phyloP scores from a whole-genome alignment of 345 rosid genomes.

The Angophora floribunda region DNA sequence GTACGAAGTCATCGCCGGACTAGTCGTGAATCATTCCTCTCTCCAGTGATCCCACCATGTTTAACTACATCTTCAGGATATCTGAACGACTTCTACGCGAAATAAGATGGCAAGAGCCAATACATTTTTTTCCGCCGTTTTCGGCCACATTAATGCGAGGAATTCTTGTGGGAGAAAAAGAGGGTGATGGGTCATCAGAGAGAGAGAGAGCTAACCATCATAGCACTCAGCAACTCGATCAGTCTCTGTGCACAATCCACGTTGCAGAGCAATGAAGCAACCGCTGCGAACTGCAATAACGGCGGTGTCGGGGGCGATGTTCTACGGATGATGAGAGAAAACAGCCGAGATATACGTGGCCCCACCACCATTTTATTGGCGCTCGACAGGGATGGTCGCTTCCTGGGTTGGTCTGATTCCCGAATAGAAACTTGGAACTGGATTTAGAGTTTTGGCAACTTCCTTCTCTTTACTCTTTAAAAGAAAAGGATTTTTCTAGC shows the following conservation, averaged over 20 bases:
- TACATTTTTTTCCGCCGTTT: neutral
- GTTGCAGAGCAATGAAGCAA: neutral
- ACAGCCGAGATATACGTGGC: no score
- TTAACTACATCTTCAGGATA: neutral
- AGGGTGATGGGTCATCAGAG: neutral
- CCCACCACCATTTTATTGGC: neutral
- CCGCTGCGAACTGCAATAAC: neutral
- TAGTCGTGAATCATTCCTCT: neutral
- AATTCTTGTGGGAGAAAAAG: neutral
- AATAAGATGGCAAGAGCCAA: neutral
- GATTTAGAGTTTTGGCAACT: neutral
- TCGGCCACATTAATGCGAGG: neutral
- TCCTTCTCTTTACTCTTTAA: neutral
- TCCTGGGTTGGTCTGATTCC: neutral
- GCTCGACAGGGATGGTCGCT: neutral
- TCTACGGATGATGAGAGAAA: neutral
- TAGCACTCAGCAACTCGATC: neutral
- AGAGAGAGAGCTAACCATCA: neutral
- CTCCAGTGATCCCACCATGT: neutral
- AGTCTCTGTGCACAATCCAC: neutral
- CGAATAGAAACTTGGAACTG: no score
- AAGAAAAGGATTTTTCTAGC: neutral
- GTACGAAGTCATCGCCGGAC: neutral
- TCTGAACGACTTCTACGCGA: neutral
- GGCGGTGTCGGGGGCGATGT: neutral